Evolutionary conservation across 306 rosid species (phyloP).

Genomic region (Acacia acuminata): DNA sequence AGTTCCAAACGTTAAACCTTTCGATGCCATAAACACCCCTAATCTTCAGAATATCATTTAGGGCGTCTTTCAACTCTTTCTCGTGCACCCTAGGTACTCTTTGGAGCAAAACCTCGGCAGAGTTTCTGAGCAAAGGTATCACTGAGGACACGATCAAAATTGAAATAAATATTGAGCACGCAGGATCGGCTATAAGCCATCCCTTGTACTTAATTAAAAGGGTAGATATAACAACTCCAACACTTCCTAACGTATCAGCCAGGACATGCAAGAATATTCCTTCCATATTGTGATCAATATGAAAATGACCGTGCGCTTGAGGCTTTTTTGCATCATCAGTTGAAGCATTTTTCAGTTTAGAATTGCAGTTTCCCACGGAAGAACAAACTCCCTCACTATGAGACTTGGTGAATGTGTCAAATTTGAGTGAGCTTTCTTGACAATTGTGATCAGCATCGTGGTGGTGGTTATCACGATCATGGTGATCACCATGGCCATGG

Average conservation of each 20-base stretch:
- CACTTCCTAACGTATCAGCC: constrained; percentile 97
- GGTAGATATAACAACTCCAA: constrained; percentile 92
- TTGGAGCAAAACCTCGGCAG: constrained; percentile 91
- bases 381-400: constrained; percentile 28
- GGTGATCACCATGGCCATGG: constrained; percentile 20
- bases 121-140: constrained; percentile 83
- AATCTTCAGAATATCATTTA: constrained; percentile 54
- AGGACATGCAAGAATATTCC: constrained; percentile 94
- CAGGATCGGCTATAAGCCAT: constrained; percentile 94
- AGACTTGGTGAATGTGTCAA: constrained; percentile 10
- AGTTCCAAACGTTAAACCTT: constrained; percentile 78
- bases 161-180: constrained; percentile 92
- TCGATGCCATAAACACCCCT: constrained; percentile 68
- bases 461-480: background rate
- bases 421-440: constrained; percentile 30
- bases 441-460: constrained; percentile 25
- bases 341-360: constrained; percentile 20
- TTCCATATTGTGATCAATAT: constrained; percentile 99
- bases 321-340: constrained; percentile 31
- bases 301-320: constrained; percentile 59
- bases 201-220: constrained; percentile 92
- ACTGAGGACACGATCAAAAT: constrained; percentile 82
- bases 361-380: constrained; percentile 29
- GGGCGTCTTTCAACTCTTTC: constrained; percentile 60
- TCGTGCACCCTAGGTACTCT: constrained; percentile 75